phyloP scores from a whole-genome alignment of 129 eudicot genomes.

The Arctium minus region DNA sequence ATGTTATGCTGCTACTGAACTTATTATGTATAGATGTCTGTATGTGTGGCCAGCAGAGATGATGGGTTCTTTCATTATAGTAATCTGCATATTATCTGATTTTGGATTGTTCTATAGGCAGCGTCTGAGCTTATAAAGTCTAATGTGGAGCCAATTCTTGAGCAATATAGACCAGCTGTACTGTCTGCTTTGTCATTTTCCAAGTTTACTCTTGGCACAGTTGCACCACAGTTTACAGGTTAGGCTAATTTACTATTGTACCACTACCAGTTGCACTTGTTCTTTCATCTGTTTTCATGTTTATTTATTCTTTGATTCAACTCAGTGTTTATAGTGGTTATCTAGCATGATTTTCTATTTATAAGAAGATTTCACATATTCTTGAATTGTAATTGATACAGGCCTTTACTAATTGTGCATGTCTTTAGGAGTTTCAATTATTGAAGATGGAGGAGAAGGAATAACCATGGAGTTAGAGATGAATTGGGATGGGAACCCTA shows the following conservation, averaged over 20 bases:
- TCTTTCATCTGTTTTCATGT: neutral
- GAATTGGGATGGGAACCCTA: conserved; percentile 99
- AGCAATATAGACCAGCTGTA: conserved; percentile 76
- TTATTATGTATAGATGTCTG: neutral
- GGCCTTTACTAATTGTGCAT: neutral
- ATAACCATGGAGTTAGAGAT: conserved; percentile 96
- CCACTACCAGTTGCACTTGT: neutral
- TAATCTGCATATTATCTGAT: conserved; percentile 9
- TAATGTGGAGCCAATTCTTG: conserved; percentile 84
- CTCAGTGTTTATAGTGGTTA: neutral
- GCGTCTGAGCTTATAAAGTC: conserved; percentile 91
- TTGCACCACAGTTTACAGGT: conserved; percentile 98
- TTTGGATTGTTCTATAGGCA: conserved; percentile 50
- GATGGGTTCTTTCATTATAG: neutral
- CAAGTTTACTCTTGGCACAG: conserved; percentile 87
- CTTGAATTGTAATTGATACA: neutral
- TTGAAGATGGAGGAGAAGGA: conserved; percentile 76
- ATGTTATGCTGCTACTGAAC: neutral
- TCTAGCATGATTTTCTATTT: neutral
- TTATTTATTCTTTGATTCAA: neutral
- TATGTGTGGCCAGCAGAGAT: neutral
- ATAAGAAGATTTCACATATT: neutral
- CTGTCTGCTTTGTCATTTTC: conserved; percentile 82
- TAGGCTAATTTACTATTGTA: neutral
- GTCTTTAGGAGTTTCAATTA: conserved; percentile 63